Evolutionary conservation across 2,329 filamentous ascomycete species (phyloP), one percentile per base, ranked within the genome.

Genomic region (Fusarium denticulatum): DNA sequence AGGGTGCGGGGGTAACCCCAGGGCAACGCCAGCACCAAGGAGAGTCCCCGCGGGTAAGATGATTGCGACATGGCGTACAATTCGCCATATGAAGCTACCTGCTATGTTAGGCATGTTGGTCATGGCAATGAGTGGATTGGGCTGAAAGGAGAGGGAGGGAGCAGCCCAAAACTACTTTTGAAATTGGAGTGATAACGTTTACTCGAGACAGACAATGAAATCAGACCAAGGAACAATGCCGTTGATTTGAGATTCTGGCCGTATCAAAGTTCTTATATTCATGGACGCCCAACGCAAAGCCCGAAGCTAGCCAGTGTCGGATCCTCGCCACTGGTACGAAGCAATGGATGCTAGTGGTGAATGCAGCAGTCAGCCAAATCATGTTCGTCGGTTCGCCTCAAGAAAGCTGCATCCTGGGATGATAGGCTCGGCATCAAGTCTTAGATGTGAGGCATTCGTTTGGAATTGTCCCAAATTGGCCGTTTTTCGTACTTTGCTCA

Each of bases 41-140:
- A 77, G 61, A 36, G 62, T 60, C 18, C 75, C 74, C 26, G 55
- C 62, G 28, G 75, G 65, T 43, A 75, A n/a, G 26, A 71, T 39
- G 39, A 45, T 45, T 26, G 55, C 36, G 28, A 60, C 32, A 67
- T 64, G 56, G n/a, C 39, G 52, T 50, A 57, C 42, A 39, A 32
- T 45, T 39, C 37, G 39, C 65, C 64, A 53, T 37, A 34, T 30
- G 32, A 46, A 37, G 53, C 22, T 40, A 32, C 53, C 40, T 40
- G 58, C 36, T 39, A 37, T 45, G n/a, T 65, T 45, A 14, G 46
- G 34, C 49, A 61, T 61, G 47, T 14, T 52, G 34, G 45, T 45
- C 67, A 65, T 76, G 30, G 24, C n/a, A 40, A 55, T 20, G 34
- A 37, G 9, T 32, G 46, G 18, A n/a, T 40, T 42, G 24, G 58